Base-by-base conservation (phyloP, 306 rosid species). In the Crataegus laevigata region DNA sequence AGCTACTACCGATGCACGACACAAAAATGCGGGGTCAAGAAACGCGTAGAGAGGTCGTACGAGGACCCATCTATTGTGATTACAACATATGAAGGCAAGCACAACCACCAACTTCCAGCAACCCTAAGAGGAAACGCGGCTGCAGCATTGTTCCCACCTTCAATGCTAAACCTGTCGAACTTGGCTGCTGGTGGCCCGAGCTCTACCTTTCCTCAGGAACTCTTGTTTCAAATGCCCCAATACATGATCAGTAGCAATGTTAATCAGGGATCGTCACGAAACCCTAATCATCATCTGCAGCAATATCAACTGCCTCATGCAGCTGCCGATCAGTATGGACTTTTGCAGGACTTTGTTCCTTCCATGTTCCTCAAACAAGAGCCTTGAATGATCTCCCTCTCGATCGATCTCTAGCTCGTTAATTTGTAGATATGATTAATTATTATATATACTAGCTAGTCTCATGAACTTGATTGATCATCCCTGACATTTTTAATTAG, bases 1-100 rank as follows among this genome's bases (percentile, higher is more conserved):
- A 89, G 96, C 84, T 92, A 92, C 72, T 92, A 92, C 68, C 82
- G 97, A 32, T 92, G 97, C 84, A 92, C 97, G 1, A 92, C 96
- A 0, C 97, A 88, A 77, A 92, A 89, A 71, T 92, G 97, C 79
- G 81, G 84, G 19, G 97, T 92, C 75, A 92, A 92, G 85, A 91
- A 91, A 75, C 87, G 97, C 24, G 96, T 91, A 21, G 97, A 91
- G 83, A 89, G 97, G 79, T 91, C 91, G 40, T 91, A 36, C 67
- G 76, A 85, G 45, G 96, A 91, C 69, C 97, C 96, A 63, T 77
- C 93, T 13, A 87, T 79, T 21, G 97, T 91, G 80, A 88, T 91
- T 58, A 91, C 97, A 30, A 91, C 97, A 4, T 91, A 91, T 43
- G 97, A 91, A 83, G 96, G 96, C 69, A 93, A 88, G 72, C 97